Evolutionary conservation across 306 rosid species (phyloP), one percentile per base, ranked within the genome.

Genomic region (Vigna angularis): DNA sequence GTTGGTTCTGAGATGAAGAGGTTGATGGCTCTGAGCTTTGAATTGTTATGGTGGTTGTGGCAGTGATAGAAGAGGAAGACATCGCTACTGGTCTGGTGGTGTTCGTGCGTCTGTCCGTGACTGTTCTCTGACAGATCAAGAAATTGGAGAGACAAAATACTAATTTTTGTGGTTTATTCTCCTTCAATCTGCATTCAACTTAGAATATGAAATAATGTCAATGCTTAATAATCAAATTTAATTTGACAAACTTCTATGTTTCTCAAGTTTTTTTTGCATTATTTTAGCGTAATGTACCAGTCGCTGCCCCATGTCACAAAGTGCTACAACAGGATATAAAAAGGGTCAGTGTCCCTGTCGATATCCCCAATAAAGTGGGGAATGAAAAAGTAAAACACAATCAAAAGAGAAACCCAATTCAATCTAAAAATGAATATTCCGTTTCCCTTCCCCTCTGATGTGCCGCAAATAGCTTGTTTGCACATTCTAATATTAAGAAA

Each of bases 11-110:
- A 22, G 91, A 80, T 22, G 89, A 75, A 40, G 90, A 71, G 40
- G 88, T 79, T 8, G 90, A 87, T 32, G 70, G 67, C 0, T 83
- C 82, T 0, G 87, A 67, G 62, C 78, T 79, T 16, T 78, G 57
- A 20, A 90, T 85, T 87, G 89, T 88, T 59, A 90, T 61, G 65
- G 97, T 89, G 30, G 83, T 75, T 64, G 87, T 81, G 51, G 45
- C 61, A 58, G 76, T 75, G n/a, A 49, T 49, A 51, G 86, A 69
- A 48, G 82, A 40, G 45, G 82, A 75, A 76, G 89, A 51, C 51
- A 73, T 56, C 15, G 53, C 15, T 17, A 62, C 51, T 45, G 66
- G 72, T 32, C 83, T 42, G 61, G 75, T 53, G 56, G 67, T 62
- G 74, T 38, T 56, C 7, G 38, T 11, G 59, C 62, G 59, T 68